A percentile compares a stretch with the other conserved stretches of the same genome.
Conservation (phyloP, 305 asterid species). For the Withania somnifera region DNA sequence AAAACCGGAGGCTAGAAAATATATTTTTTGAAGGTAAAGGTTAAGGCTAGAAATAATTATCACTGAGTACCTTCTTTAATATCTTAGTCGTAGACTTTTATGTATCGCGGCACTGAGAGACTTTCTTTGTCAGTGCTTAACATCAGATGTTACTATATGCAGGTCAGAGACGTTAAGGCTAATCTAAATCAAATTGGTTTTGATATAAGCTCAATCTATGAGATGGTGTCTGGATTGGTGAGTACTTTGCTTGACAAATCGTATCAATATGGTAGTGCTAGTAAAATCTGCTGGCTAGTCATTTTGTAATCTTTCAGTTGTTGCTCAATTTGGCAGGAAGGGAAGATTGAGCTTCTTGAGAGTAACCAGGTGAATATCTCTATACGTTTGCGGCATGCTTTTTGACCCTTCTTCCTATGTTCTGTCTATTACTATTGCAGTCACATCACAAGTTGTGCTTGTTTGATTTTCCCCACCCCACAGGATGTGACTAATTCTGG, state of each 20-base stretch:
- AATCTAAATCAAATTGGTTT: slow-evolving; percentile 62
- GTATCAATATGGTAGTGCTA: neutral
- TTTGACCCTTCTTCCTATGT: neutral
- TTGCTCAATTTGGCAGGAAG: slow-evolving; percentile 39
- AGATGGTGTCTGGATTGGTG: slow-evolving; percentile 72
- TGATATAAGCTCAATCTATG: slow-evolving; percentile 48
- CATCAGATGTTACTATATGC: slow-evolving; percentile 13
- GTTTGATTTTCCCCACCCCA: neutral
- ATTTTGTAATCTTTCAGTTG: neutral
- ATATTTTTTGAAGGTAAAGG: neutral
- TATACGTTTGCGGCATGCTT: neutral
- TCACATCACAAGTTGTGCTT: neutral
- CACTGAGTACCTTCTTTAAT: neutral
- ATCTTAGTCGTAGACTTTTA: neutral
- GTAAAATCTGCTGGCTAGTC: neutral
- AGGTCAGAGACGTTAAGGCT: slow-evolving; percentile 55
- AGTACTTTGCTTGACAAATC: slow-evolving; percentile 15
- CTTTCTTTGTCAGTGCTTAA: neutral
- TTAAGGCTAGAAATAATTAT: neutral
- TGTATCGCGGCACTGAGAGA: neutral
- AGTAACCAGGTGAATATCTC: slow-evolving; percentile 51
- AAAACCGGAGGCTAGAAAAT: neutral
- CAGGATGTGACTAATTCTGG: slow-evolving; percentile 78
- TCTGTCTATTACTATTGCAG: slow-evolving; percentile 1
- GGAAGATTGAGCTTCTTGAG: slow-evolving; percentile 65